Evolutionary conservation across 2,329 filamentous ascomycete species (phyloP), one percentile per base, ranked within the genome.

Genomic region (Fusarium euwallaceae): DNA sequence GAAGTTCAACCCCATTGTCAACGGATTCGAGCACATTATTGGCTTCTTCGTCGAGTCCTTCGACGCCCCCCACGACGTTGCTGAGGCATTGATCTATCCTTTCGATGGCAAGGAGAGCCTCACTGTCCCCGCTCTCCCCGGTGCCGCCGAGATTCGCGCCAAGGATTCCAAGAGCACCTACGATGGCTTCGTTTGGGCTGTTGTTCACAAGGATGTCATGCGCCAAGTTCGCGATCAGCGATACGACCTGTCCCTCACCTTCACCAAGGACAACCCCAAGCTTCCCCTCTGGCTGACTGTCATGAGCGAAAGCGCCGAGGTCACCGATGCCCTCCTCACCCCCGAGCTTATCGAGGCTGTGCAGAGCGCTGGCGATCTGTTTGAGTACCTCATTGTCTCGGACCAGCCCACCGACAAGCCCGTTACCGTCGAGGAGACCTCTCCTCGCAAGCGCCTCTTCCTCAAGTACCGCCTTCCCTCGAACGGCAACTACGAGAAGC

Each of bases 191-290:
- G 96, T 99, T 74, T 98, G 94, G 90, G 96, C 95, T 60, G 84
- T 99, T 76, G 95, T 98, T 72, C 95, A 98, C 89, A 99, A 99
- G 90, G 92, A 95, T 79, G 86, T 89, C 82, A 98, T 99, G 96
- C 94, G 94, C 87, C 88, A 91, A 79, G 89, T 98, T 78, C 93
- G 97, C 71, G 94, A 98, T 58, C 95, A 98, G 73, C 94, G 97
- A 78, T 99, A 98, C 85, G 97, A 99, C 82, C 87, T 98, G 64
- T 97, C 94, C 63, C 90, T 99, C 77, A 98, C 97, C 48, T 92
- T 92, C 75, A 98, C 96, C 81, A 98, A 97, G 88, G 97, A 99
- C 80, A 91, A 95, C 84, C 82, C 93, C 65, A 98, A 97, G 87
- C 91, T 99, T 37, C 96, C 97, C 37, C 85, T 89, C 74, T 99